phyloP scores from a whole-genome alignment of 768 basidiomycete species.

The Phlegmacium glaucopus region DNA sequence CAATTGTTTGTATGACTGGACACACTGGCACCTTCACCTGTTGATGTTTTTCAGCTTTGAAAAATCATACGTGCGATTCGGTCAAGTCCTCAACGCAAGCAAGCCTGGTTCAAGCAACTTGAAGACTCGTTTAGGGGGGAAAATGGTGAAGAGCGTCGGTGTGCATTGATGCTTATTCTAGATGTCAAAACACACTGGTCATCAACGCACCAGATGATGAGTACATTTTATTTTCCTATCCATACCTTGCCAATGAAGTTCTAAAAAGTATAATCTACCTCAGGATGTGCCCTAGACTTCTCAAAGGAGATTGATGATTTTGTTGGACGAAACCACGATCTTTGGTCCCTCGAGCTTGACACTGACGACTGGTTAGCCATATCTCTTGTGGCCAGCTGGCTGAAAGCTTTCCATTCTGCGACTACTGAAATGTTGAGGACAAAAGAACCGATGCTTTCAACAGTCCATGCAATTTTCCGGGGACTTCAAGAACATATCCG shows the following conservation, averaged over 20 bases:
- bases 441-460: conserved; percentile 25
- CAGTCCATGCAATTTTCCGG: conserved; percentile 26
- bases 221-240: conserved; percentile 9
- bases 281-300: conserved; percentile 22
- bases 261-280: too few relatives aligned
- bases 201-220: conserved; percentile 28
- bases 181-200: conserved; percentile 29
- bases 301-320: conserved; percentile 14
- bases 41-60: conserved; percentile 18
- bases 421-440: conserved; percentile 30
- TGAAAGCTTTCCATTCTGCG: conserved; percentile 21
- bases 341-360: conserved; percentile 13
- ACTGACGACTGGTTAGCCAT: conserved; percentile 24
- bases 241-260: neutral
- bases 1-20: too few relatives aligned
- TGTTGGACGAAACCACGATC: conserved; percentile 12
- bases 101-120: conserved; percentile 14
- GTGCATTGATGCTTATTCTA: conserved; percentile 23
- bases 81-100: conserved; percentile 15
- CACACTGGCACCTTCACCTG: neutral
- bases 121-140: neutral
- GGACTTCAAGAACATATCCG: conserved; percentile 26
- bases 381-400: conserved; percentile 17
- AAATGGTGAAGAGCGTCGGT: neutral
- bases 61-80: conserved; percentile 15